Percentiles rank a stretch among this genome's conserved stretches.
Evolutionary conservation across 2,329 filamentous ascomycete species (phyloP).

Genomic region (Metarhizium humberi): DNA sequence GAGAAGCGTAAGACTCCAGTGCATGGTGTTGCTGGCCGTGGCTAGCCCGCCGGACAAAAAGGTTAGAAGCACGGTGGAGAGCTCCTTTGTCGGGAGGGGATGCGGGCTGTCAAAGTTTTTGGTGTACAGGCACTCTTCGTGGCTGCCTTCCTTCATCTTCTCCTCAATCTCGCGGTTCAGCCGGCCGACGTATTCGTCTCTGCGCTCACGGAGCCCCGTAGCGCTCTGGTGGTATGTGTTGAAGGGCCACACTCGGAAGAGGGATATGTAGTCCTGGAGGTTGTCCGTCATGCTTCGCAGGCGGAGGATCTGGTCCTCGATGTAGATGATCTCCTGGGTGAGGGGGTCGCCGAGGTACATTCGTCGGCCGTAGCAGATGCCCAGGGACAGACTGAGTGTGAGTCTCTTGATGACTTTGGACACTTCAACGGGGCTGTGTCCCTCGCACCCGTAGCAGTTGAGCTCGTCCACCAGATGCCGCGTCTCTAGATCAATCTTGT

Average conservation of each 20-base stretch:
- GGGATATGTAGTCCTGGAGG: background rate
- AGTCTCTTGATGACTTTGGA: background rate
- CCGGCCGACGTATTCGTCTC: background rate
- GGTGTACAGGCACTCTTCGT: background rate
- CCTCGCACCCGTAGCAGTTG: background rate
- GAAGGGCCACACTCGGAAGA: background rate
- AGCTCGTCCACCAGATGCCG: background rate
- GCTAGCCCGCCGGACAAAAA: background rate
- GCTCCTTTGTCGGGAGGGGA: background rate
- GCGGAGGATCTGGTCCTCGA: background rate
- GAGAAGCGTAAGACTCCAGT: background rate
- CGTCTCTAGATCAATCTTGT: background rate
- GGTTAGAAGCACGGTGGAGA: background rate
- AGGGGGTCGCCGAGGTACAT: background rate
- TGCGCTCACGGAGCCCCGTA: background rate
- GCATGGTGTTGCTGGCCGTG: background rate
- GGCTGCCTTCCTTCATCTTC: background rate
- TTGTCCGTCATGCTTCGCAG: background rate
- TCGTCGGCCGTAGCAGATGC: background rate
- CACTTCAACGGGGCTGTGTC: background rate
- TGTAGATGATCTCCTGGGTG: background rate
- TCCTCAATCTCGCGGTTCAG: background rate
- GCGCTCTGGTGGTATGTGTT: background rate
- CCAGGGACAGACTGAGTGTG: background rate
- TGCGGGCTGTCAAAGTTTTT: background rate